Evolutionary conservation across 1,139 yeast genomes (phyloP).

Genomic region (Hyphopichia wangnamkhiaoensis): DNA sequence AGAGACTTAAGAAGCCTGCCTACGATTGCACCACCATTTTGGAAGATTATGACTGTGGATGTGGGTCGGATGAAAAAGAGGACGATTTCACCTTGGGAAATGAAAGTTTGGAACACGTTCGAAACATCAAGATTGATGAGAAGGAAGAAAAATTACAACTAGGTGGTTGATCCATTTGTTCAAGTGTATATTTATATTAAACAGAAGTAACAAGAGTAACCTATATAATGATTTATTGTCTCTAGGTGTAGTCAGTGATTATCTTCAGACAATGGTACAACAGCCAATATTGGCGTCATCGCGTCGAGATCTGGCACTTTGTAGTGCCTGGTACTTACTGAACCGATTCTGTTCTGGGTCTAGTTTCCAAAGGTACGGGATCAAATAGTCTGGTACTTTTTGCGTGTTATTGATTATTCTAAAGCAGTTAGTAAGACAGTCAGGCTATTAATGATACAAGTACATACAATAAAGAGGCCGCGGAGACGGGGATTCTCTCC

Average conservation of each 20-base stretch:
- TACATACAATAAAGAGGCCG: conserved; percentile 53
- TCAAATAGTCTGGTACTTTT: conserved; percentile 51
- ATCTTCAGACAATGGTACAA: conserved; percentile 41
- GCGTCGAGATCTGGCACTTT: conserved; percentile 10
- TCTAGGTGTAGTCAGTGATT: not conserved
- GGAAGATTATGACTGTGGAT: conserved; percentile 95
- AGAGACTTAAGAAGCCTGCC: conserved; percentile 61
- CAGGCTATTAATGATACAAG: not conserved
- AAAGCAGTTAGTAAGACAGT: conserved; percentile 13
- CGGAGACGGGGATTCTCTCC: conserved; percentile 68
- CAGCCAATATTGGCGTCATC: conserved; percentile 30
- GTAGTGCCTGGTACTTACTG: conserved; percentile 26
- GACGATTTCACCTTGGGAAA: conserved; percentile 38
- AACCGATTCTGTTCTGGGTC: conserved; percentile 51
- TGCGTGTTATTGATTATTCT: conserved; percentile 46
- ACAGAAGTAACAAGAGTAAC: no score
- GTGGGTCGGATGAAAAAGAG: conserved; percentile 71
- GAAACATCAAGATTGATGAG: conserved; percentile 45
- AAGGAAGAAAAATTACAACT: conserved; percentile 35
- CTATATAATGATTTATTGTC: not conserved
- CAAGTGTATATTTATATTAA: no score
- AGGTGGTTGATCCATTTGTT: conserved; percentile 41
- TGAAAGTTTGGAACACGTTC: conserved; percentile 41
- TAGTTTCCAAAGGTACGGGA: conserved; percentile 54
- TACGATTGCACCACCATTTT: conserved; percentile 84